phyloP scores from a whole-genome alignment of 2,329 filamentous ascomycete genomes.

The Fusarium beomiforme region DNA sequence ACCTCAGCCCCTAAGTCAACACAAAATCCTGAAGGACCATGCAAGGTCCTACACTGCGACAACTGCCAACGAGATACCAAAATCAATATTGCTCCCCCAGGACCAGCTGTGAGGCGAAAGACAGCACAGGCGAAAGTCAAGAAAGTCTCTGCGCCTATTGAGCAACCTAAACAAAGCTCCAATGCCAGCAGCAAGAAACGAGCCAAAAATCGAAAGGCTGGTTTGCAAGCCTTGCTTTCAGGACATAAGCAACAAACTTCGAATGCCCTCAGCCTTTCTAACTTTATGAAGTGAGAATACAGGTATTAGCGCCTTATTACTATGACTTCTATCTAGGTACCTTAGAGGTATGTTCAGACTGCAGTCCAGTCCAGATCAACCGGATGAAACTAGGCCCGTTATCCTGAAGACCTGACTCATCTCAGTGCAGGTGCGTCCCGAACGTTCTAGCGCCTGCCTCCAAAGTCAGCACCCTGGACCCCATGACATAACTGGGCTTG shows the following conservation, averaged over 20 bases:
- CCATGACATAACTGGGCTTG: constrained; percentile 46
- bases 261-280: constrained; percentile 61
- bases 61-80: constrained; percentile 57
- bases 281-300: constrained; percentile 60
- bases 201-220: constrained; percentile 71
- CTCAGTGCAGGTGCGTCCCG: constrained; percentile 18
- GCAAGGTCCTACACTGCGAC: constrained; percentile 57
- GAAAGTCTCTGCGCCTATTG: constrained; percentile 16
- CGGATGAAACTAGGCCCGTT: constrained; percentile 22
- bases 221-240: constrained; percentile 71
- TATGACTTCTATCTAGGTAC: not conserved
- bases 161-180: constrained; percentile 50
- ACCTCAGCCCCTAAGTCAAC: not conserved
- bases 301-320: not conserved
- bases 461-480: constrained; percentile 34
- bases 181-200: constrained; percentile 72
- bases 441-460: constrained; percentile 41
- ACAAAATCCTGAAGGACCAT: constrained; percentile 36
- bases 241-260: constrained; percentile 58
- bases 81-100: constrained; percentile 53
- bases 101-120: constrained; percentile 40
- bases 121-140: constrained; percentile 32
- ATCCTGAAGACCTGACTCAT: constrained; percentile 26
- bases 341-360: not conserved
- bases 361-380: not conserved